These are phyloP conservation scores for Mucor plumbeus DNA, from an alignment of 371 early-diverging fungal species.

Conservation along the genomic window DNA sequence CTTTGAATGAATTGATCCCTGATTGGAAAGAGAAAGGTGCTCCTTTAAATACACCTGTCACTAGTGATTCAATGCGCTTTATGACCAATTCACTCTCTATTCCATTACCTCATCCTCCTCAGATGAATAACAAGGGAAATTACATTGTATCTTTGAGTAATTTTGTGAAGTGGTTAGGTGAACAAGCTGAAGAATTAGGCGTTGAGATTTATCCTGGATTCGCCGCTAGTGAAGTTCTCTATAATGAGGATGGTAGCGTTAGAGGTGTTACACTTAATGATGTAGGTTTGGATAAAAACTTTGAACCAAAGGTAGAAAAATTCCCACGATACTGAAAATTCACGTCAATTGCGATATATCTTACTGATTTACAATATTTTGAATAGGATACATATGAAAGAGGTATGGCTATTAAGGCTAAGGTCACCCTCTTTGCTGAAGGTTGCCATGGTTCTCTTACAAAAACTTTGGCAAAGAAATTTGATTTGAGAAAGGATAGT, in stretches of 20 bases:
- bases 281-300: conserved; percentile 92
- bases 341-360: not conserved
- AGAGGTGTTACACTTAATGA: conserved; percentile 95
- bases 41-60: conserved; percentile 89
- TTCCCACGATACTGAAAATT: conserved; percentile 22
- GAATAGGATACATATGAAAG: conserved; percentile 84
- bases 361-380: not conserved
- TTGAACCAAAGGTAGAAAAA: conserved; percentile 74
- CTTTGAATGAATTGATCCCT: conserved; percentile 94
- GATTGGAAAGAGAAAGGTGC: conserved; percentile 97
- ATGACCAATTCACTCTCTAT: conserved; percentile 82
- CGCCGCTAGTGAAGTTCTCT: conserved; percentile 92
- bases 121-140: conserved; percentile 96
- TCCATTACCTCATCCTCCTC: conserved; percentile 95
- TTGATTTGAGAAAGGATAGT: conserved; percentile 84
- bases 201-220: conserved; percentile 96
- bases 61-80: conserved; percentile 85
- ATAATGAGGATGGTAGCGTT: conserved; percentile 89
- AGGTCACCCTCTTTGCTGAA: conserved; percentile 96
- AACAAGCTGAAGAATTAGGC: conserved; percentile 95
- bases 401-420: conserved; percentile 95
- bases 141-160: conserved; percentile 95
- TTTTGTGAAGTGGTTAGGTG: conserved; percentile 96
- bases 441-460: conserved; percentile 97
- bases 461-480: conserved; percentile 88